Percentiles rank a stretch among this genome's conserved stretches.
These are phyloP conservation scores for Salix suchowensis DNA, from an alignment of 345 rosid genomes.

Conservation along the genomic window DNA sequence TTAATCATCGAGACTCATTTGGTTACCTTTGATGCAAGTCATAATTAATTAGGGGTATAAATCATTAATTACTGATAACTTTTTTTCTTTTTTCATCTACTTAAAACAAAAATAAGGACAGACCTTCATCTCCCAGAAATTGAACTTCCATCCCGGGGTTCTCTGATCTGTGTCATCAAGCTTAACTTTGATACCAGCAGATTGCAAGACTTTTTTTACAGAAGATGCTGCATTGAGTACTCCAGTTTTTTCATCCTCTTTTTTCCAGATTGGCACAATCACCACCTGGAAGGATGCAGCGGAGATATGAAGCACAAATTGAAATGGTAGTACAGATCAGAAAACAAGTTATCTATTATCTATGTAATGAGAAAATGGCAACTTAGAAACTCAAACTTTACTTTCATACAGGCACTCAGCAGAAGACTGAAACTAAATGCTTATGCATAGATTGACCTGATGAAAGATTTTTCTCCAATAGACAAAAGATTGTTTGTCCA, in stretches of 20 bases:
- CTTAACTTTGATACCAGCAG: constrained; percentile 71
- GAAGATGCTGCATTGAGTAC: constrained; percentile 71
- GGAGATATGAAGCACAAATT: not conserved
- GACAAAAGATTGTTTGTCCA: not conserved
- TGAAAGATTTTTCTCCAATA: not conserved
- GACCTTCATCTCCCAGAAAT: constrained; percentile 98
- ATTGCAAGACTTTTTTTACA: constrained; percentile 52
- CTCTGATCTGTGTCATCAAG: constrained; percentile 80
- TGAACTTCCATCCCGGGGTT: constrained; percentile 93
- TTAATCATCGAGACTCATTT: not conserved
- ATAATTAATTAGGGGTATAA: not conserved
- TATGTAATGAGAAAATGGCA: not conserved
- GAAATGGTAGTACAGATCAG: not conserved
- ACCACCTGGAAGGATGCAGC: constrained; percentile 47
- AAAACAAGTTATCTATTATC: not conserved
- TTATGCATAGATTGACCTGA: not conserved
- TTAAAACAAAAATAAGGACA: not conserved
- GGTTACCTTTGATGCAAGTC: not conserved
- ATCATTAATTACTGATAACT: not conserved
- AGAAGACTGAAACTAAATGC: not conserved
- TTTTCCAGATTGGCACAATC: constrained; percentile 88
- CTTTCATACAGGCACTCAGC: not conserved
- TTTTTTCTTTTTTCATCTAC: not conserved
- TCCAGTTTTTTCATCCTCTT: constrained; percentile 60
- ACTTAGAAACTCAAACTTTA: not conserved